These are phyloP conservation scores for Otatea glauca DNA, from an alignment of 176 grass and related monocot species.

Conservation along the genomic window DNA sequence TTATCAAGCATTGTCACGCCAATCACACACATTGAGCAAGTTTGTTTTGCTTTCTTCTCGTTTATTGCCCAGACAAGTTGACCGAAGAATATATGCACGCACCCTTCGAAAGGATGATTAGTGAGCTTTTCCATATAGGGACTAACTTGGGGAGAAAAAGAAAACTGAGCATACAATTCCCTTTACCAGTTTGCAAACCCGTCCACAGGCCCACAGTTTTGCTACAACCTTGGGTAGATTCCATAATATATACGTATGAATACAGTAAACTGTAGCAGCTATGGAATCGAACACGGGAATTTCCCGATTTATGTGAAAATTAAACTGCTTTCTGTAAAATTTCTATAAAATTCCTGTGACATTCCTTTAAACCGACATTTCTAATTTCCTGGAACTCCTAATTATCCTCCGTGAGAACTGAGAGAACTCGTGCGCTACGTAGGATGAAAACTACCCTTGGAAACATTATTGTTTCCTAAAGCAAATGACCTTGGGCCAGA, in stretches of 20 bases:
- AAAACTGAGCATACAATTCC: background rate
- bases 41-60: background rate
- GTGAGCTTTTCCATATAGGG: background rate
- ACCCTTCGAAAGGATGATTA: background rate
- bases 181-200: background rate
- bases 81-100: background rate
- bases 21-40: background rate
- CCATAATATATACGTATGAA: background rate
- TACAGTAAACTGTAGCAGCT: background rate
- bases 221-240: constrained; percentile 7
- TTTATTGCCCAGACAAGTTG: background rate
- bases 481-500: background rate
- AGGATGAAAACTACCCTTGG: background rate
- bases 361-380: background rate
- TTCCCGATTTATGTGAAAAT: no score
- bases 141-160: background rate
- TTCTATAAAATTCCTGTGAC: no score
- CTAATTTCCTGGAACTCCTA: background rate
- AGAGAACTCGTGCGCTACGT: background rate
- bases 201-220: constrained; percentile 30
- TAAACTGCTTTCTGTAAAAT: no score
- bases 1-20: background rate
- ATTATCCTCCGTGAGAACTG: background rate
- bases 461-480: background rate
- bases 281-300: background rate